Conservation (phyloP, 352 stramenopile species). For the Phytophthora pseudosyringae region DNA sequence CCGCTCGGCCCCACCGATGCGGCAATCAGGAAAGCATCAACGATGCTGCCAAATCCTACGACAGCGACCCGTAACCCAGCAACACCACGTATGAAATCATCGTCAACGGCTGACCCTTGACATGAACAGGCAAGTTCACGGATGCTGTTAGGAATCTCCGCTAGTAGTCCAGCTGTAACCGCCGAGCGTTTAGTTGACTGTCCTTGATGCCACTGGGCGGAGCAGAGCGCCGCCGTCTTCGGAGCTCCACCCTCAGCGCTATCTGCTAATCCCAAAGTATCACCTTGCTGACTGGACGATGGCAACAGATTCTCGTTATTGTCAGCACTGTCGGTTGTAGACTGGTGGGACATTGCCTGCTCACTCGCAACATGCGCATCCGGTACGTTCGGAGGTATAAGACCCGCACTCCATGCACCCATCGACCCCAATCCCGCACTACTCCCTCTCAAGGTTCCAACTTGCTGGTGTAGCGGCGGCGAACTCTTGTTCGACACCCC, state of each 20-base stretch:
- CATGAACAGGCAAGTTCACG: conserved; percentile 37
- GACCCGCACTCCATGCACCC: conserved; percentile 11
- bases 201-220: conserved; percentile 27
- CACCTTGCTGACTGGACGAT: conserved; percentile 1
- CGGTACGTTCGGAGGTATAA: conserved; percentile 9
- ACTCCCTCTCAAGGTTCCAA: neutral
- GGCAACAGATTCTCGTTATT: conserved; percentile 8
- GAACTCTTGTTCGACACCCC: conserved; percentile 19
- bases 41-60: conserved; percentile 49
- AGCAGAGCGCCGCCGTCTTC: conserved; percentile 14
- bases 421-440: conserved; percentile 3
- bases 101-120: conserved; percentile 24
- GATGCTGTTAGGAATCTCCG: conserved; percentile 31
- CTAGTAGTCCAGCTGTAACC: conserved; percentile 4
- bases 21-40: conserved; percentile 51
- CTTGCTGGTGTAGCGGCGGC: conserved; percentile 1
- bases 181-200: neutral
- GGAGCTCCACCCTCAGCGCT: neutral
- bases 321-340: neutral
- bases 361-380: conserved; percentile 1
- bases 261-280: neutral
- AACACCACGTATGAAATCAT: conserved; percentile 31
- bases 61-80: conserved; percentile 49
- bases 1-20: conserved; percentile 47
- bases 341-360: neutral